Evolutionary conservation across 83 land plant species (phyloP), one percentile per base, ranked within the genome.

Genomic region (Isoetes engelmannii): DNA sequence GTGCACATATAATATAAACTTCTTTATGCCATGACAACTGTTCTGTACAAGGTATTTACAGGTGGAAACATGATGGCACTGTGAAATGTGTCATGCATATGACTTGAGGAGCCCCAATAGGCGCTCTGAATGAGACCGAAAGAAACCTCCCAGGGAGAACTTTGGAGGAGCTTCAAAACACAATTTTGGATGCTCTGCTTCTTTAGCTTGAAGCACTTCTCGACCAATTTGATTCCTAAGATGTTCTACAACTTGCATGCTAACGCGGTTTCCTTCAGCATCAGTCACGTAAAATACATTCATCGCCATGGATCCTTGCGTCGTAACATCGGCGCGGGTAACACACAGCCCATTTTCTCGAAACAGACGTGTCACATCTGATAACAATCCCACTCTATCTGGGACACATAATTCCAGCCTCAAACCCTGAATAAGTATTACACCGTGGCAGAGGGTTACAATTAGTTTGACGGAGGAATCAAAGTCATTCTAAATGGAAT

Each of bases 341-440:
- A 71, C 73, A 17, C 66, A 61, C 48, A 71, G 49, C n/a, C 73
- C 73, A 61, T 71, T 71, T 51, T 71, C 68, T 42, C 73, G 64
- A 47, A 71, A 71, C 45, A 71, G 20, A 13, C 73, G 73, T 18
- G 68, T 71, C 41, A 71, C 69, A 15, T 71, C 73, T 7, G 68
- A 49, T 48, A 71, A 47, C 45, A 71, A 55, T 4, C 73, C 73
- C 15, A 63, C 45, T 47, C 73, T 45, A 65, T 71, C 68, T 6
- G 55, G 28, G 45, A 65, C 61, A 63, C 48, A 44, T 5, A 71
- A 53, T 7, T 71, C 73, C 4, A 61, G 48, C 43, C 66, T 45
- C 51, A 71, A 71, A 49, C 73, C 73, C 73, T 71, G 66, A 50
- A 8, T 48, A 5, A 44, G 21, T 67, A 58, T 6, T 13, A 5